phyloP scores from a whole-genome alignment of 192 early-diverging fungal species.

The Phycomyces blakesleeanus region DNA sequence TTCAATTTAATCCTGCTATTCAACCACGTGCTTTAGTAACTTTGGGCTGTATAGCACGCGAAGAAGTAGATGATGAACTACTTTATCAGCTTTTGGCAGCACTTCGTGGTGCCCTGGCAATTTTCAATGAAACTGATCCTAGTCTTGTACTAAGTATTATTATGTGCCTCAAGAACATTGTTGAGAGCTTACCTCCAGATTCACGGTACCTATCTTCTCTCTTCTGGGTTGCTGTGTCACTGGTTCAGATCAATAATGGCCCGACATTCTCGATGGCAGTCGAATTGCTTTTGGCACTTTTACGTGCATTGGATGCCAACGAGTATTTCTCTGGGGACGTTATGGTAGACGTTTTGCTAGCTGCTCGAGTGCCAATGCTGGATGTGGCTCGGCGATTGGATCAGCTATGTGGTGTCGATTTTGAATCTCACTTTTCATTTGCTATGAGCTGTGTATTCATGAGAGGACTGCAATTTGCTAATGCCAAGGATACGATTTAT shows the following conservation, averaged over 20 bases:
- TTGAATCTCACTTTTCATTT: constrained; percentile 83
- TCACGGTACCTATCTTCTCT: constrained; percentile 79
- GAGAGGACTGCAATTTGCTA: constrained; percentile 72
- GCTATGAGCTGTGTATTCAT: constrained; percentile 77
- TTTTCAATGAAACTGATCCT: constrained; percentile 80
- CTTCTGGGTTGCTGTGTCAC: constrained; percentile 88
- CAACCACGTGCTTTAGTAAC: constrained; percentile 93
- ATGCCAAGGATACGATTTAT: constrained; percentile 70
- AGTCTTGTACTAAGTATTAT: constrained; percentile 82
- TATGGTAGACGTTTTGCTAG: constrained; percentile 69
- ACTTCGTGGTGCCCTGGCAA: constrained; percentile 77
- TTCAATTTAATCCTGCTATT: constrained; percentile 90
- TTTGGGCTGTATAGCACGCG: constrained; percentile 81
- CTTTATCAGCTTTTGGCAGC: constrained; percentile 92
- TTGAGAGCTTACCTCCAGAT: constrained; percentile 74
- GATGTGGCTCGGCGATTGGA: constrained; percentile 74
- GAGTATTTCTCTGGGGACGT: constrained; percentile 69
- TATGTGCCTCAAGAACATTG: constrained; percentile 88
- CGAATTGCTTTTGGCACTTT: constrained; percentile 63
- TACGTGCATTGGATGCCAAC: constrained; percentile 72
- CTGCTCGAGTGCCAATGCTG: constrained; percentile 65
- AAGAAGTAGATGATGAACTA: constrained; percentile 89
- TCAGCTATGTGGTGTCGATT: constrained; percentile 70
- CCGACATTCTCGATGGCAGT: constrained; percentile 73
- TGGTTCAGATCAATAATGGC: constrained; percentile 85